Conservation (phyloP, 208 protist genomes). For the Leishmania major region DNA sequence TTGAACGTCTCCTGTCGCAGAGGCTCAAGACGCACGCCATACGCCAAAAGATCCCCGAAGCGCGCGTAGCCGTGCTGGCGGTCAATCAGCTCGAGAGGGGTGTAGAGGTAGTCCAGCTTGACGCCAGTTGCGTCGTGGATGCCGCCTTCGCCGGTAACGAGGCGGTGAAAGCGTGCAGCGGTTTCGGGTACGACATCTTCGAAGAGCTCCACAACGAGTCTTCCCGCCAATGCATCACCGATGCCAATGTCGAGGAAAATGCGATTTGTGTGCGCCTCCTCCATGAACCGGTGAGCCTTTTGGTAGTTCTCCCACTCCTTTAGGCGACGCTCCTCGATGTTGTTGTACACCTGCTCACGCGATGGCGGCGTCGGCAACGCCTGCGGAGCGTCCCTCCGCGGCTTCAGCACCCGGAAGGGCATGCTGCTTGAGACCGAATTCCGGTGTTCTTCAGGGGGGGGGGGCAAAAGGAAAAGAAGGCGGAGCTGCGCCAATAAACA, state of each 20-base stretch:
- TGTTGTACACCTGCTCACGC: slow-evolving; percentile 47
- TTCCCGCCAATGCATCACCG: slow-evolving; percentile 62
- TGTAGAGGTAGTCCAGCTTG: slow-evolving; percentile 83
- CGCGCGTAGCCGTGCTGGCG: slow-evolving; percentile 34
- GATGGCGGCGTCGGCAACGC: slow-evolving; percentile 11
- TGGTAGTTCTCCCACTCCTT: slow-evolving; percentile 93
- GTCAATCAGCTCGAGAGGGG: slow-evolving; percentile 60
- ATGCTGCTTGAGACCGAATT: not conserved
- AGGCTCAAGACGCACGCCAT: slow-evolving; percentile 48
- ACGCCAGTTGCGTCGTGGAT: slow-evolving; percentile 52
- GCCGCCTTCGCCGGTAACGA: slow-evolving; percentile 80
- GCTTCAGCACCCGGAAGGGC: slow-evolving; percentile 14
- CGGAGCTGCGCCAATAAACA: not conserved
- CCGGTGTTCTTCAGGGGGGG: not conserved
- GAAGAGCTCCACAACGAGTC: slow-evolving; percentile 92
- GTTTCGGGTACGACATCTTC: slow-evolving; percentile 84
- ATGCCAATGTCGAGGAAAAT: slow-evolving; percentile 89
- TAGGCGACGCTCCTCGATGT: slow-evolving; percentile 80
- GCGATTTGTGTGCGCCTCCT: slow-evolving; percentile 67
- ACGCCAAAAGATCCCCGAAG: slow-evolving; percentile 46
- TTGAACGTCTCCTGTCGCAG: slow-evolving; percentile 91
- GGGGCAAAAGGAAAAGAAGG: not conserved
- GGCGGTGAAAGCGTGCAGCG: slow-evolving; percentile 85
- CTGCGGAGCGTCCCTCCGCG: slow-evolving; percentile 15
- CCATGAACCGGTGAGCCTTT: slow-evolving; percentile 68